Percentiles rank a stretch among this genome's conserved stretches.
Evolutionary conservation across 176 grass and related monocot species (phyloP).

Genomic region (Aegilops speltoides): DNA sequence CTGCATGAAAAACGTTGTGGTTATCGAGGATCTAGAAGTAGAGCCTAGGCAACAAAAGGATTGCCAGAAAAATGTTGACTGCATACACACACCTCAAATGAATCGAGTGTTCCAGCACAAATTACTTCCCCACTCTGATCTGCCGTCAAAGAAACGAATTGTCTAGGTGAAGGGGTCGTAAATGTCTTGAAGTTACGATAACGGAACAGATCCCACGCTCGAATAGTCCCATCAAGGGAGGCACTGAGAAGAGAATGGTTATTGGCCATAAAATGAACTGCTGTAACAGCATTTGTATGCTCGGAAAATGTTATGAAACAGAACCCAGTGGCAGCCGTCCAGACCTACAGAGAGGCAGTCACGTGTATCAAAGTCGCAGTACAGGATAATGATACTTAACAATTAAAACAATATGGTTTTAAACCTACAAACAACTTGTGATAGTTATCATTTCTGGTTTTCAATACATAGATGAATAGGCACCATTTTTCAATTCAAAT

Average conservation of each 20-base stretch:
- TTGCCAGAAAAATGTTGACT: neutral
- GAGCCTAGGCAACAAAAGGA: neutral
- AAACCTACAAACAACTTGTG: neutral
- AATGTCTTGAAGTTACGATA: conserved; percentile 96
- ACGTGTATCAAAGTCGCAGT: neutral
- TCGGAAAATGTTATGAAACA: conserved; percentile 97
- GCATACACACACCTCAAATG: conserved; percentile 73
- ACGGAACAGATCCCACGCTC: conserved; percentile 93
- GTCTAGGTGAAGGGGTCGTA: conserved; percentile 82
- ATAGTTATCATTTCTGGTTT: neutral
- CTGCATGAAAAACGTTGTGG: conserved; percentile 35
- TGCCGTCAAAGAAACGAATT: conserved; percentile 90
- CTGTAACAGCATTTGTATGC: conserved; percentile 92
- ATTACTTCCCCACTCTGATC: conserved; percentile 92
- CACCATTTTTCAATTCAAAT: neutral
- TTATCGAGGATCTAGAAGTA: conserved; percentile 4
- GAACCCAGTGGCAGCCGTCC: conserved; percentile 89
- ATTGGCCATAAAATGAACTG: conserved; percentile 93
- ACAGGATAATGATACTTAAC: neutral
- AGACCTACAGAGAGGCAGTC: conserved; percentile 59
- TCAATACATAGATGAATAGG: neutral
- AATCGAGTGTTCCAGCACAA: conserved; percentile 98
- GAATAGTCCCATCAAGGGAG: conserved; percentile 89
- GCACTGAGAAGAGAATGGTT: conserved; percentile 97
- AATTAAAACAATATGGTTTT: neutral